Conservation (phyloP, 129 eudicot species). For the Pseudognaphalium luteoalbum region DNA sequence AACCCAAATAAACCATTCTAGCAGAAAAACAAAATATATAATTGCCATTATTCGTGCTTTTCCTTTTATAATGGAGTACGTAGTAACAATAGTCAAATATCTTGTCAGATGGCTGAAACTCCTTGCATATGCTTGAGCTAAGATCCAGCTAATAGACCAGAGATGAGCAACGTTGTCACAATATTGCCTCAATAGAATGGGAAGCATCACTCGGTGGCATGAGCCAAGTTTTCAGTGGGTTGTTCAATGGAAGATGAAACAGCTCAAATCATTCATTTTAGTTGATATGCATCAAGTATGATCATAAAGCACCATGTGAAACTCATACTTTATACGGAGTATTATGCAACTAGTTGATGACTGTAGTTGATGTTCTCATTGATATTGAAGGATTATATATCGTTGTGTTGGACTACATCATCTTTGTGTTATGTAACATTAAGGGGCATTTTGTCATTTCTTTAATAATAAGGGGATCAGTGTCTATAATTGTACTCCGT, state of each 20-base stretch:
- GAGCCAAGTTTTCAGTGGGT: slow-evolving; percentile 38
- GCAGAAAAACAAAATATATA: not conserved
- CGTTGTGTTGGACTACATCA: no score
- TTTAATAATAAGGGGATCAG: no score
- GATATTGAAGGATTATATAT: no score
- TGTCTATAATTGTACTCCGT: no score
- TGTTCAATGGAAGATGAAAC: slow-evolving; percentile 32
- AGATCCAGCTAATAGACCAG: slow-evolving; percentile 38
- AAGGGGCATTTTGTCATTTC: no score
- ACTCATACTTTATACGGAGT: not conserved
- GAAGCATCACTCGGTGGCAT: slow-evolving; percentile 44
- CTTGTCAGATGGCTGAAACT: slow-evolving; percentile 39
- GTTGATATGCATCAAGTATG: not conserved
- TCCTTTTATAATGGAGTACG: no score
- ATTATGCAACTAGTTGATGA: not conserved
- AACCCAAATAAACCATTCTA: not conserved
- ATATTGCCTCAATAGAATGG: slow-evolving; percentile 42
- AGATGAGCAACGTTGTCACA: slow-evolving; percentile 36
- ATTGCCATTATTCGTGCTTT: no score
- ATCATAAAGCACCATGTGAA: not conserved
- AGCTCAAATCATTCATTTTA: not conserved
- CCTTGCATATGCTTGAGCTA: slow-evolving; percentile 38
- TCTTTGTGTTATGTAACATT: no score
- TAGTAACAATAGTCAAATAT: slow-evolving; percentile 12
- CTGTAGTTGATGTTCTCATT: no score